A percentile compares a stretch with the other conserved stretches of the same genome.
Evolutionary conservation across 2,329 filamentous ascomycete genomes (phyloP).

Genomic region (Ceratocystis cubensis): DNA sequence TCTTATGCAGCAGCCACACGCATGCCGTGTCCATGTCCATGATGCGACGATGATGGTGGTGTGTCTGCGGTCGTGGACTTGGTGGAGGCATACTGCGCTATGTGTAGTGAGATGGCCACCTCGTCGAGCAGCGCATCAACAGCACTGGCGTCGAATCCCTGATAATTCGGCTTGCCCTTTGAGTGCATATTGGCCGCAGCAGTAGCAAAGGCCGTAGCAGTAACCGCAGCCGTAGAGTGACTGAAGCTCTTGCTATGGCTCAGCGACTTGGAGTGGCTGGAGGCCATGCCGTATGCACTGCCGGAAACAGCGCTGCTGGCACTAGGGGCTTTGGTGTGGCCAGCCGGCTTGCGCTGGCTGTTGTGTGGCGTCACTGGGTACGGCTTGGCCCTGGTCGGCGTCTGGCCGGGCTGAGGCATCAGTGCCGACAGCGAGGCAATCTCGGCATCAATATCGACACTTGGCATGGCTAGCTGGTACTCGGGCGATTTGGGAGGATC

Average conservation of each 20-base stretch:
- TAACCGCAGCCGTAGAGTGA: not conserved
- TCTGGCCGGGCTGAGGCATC: not conserved
- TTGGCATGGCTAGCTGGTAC: conserved; percentile 9
- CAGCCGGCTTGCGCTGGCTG: not conserved
- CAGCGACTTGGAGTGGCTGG: not conserved
- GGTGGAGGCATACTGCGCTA: conserved; percentile 10
- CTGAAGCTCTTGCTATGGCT: conserved; percentile 10
- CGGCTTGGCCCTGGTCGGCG: not conserved
- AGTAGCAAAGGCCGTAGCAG: not conserved
- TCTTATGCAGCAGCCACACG: not conserved
- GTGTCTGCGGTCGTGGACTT: not conserved
- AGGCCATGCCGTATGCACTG: too few species aligned
- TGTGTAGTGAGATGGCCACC: conserved; percentile 18
- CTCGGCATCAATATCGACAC: conserved; percentile 13
- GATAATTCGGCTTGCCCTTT: not conserved
- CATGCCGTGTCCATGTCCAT: not conserved
- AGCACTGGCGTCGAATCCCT: not conserved
- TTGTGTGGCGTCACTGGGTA: not conserved
- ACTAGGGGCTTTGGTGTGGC: not conserved
- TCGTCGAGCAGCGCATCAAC: conserved; percentile 19
- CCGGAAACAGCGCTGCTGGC: not conserved
- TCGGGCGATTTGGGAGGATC: conserved; percentile 9
- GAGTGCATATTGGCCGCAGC: not conserved
- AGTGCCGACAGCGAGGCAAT: conserved; percentile 9
- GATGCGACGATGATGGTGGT: not conserved